phyloP scores from a whole-genome alignment of 2,329 filamentous ascomycete genomes.

The Ophiostoma sp. region DNA sequence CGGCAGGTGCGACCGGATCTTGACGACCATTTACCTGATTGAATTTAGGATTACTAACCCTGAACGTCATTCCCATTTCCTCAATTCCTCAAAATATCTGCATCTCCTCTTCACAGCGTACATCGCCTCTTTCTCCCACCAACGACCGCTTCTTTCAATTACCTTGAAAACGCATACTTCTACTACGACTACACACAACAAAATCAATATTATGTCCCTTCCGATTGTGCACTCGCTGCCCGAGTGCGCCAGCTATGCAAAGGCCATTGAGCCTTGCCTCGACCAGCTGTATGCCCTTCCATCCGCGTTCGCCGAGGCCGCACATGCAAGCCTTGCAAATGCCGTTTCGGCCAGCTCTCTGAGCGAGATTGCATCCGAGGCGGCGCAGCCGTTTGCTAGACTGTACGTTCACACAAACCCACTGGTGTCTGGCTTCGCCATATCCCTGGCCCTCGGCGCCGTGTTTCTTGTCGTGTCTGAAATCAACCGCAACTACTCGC shows the following conservation, averaged over 20 bases:
- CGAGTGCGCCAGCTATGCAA: slow-evolving; percentile 71
- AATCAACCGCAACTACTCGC: slow-evolving; percentile 90
- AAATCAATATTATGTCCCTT: slow-evolving; percentile 60
- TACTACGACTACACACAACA: neutral
- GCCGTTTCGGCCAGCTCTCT: neutral
- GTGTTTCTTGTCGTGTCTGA: slow-evolving; percentile 74
- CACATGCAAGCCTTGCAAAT: slow-evolving; percentile 29
- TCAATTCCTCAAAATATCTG: neutral
- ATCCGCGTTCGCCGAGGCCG: slow-evolving; percentile 54
- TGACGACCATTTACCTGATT: neutral
- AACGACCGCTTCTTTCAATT: neutral
- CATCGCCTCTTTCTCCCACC: neutral
- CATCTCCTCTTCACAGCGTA: neutral
- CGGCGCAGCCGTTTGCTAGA: slow-evolving; percentile 39
- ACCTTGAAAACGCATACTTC: neutral
- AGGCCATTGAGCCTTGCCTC: slow-evolving; percentile 70
- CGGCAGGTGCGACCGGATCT: slow-evolving; percentile 15
- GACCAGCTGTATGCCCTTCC: slow-evolving; percentile 67
- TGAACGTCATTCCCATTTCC: neutral
- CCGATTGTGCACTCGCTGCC: slow-evolving; percentile 63
- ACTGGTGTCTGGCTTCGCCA: slow-evolving; percentile 66
- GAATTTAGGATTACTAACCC: neutral
- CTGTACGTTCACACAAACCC: slow-evolving; percentile 86
- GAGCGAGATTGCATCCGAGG: slow-evolving; percentile 30
- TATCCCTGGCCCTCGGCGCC: slow-evolving; percentile 64